A percentile compares a stretch with the other conserved stretches of the same genome.
phyloP scores from a whole-genome alignment of 1,284 basidiomycete species.

The Lignosus rhinocerotis region DNA sequence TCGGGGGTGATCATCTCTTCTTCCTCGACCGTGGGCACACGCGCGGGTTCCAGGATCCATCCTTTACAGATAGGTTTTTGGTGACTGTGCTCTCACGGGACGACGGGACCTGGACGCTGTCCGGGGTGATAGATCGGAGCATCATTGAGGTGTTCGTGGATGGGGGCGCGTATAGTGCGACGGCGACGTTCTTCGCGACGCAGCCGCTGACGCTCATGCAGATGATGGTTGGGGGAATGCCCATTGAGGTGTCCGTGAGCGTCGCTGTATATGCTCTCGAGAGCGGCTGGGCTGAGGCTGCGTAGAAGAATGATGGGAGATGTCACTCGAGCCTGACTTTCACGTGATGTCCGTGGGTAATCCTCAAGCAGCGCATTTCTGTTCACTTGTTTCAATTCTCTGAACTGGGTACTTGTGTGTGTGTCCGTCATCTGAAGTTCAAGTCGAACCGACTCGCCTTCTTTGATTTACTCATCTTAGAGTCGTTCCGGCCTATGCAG shows the following conservation, averaged over 20 bases:
- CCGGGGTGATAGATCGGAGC: conserved; percentile 16
- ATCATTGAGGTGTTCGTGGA: conserved; percentile 21
- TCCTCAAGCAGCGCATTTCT: neutral
- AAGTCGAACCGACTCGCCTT: too few species aligned
- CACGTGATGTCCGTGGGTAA: neutral
- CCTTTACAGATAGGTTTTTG: conserved; percentile 18
- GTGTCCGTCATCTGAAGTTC: too few species aligned
- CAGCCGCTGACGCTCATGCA: conserved; percentile 12
- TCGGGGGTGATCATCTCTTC: conserved; percentile 9
- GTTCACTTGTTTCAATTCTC: neutral
- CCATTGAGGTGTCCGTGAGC: conserved; percentile 3
- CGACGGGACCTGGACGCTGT: conserved; percentile 14
- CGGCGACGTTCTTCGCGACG: conserved; percentile 13
- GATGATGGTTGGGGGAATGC: conserved; percentile 1
- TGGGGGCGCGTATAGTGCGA: conserved; percentile 15
- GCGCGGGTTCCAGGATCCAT: conserved; percentile 14
- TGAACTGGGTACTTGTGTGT: too few species aligned
- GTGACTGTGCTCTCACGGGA: conserved; percentile 1
- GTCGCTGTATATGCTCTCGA: conserved; percentile 3
- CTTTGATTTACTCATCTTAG: too few species aligned
- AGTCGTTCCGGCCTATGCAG: too few species aligned
- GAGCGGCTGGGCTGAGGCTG: neutral
- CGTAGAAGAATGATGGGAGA: neutral
- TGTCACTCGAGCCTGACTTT: too few species aligned
- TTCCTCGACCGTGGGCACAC: conserved; percentile 14